Evolutionary conservation across 495 filamentous ascomycete species (phyloP).

Genomic region (Hypoxylon lenormandii): DNA sequence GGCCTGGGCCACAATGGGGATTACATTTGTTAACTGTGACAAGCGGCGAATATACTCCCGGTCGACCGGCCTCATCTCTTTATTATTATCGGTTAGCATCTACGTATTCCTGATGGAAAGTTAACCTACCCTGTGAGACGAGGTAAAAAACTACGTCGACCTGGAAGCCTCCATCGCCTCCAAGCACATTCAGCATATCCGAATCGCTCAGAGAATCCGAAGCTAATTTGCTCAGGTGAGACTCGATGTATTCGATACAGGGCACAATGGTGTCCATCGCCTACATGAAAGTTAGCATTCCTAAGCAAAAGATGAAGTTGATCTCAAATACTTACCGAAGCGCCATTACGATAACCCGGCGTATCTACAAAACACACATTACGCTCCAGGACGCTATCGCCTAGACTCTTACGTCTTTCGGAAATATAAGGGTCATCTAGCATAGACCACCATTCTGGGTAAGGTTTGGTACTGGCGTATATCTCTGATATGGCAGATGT

Average conservation of each 20-base stretch:
- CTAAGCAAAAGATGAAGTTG: constrained; percentile 5
- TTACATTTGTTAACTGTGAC: constrained; percentile 82
- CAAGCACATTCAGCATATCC: constrained; percentile 82
- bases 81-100: constrained; percentile 38
- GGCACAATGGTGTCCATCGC: constrained; percentile 73
- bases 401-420: constrained; percentile 79
- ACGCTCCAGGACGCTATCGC: constrained; percentile 85
- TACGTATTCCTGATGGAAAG: background rate
- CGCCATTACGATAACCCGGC: constrained; percentile 73
- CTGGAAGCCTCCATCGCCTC: constrained; percentile 86
- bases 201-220: constrained; percentile 71
- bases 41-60: constrained; percentile 81
- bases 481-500: constrained; percentile 78
- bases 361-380: constrained; percentile 98
- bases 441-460: constrained; percentile 95
- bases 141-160: constrained; percentile 91
- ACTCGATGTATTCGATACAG: constrained; percentile 76
- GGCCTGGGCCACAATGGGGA: constrained; percentile 83
- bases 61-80: constrained; percentile 78
- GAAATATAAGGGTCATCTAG: constrained; percentile 78
- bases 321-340: constrained; percentile 62
- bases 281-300: constrained; percentile 50
- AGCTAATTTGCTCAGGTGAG: constrained; percentile 74
- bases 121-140: constrained; percentile 60
- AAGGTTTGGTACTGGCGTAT: constrained; percentile 90